Base-by-base conservation (phyloP, 768 basidiomycete species). In the Crassisporium funariophilum region DNA sequence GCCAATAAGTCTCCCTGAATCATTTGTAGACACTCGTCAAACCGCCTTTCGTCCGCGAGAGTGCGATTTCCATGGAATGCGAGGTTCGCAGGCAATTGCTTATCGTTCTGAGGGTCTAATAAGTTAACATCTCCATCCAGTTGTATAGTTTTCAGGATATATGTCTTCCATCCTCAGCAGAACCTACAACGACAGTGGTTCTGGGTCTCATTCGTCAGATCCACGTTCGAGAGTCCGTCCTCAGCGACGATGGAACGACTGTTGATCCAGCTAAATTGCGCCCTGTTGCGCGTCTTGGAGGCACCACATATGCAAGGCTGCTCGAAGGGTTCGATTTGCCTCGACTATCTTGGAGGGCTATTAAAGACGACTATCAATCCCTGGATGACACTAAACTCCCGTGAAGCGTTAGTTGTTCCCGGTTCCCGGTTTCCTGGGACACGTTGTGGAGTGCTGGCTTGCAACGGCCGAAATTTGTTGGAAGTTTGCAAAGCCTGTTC, bases 1-100 rank as follows among this genome's bases (percentile, higher is more conserved):
- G 21, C 22, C 19, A 36, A 40, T 33, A 44, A 46, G 36, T 46
- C 37, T 40, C 40, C n/a, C 27, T 31, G n/a, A 16, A n/a, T 52
- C 45, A 45, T 37, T 54, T 52, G 25, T 50, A 82, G 83, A 63
- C 60, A 16, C 53, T 65, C 34, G 76, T 83, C 19, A 74, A 72
- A 53, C 79, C 80, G 11, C 63, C 78, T 13, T 68, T 77, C 50
- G 81, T 83, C 15, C 68, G 66, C 53, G 81, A 84, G 60, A 82
- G 82, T 58, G 74, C 78, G 11, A 70, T 83, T 23, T 73, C 74
- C 44, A 66, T 85, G 54, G 84, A 84, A 67, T 84, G 84, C 67
- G 73, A 78, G 71, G 81, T 80, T 58, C 31, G 70, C 58, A 34
- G 35, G 35, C n/a, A 42, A 40, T 55, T 50, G 21, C 38, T 49